Evolutionary conservation across 1,284 basidiomycete species (phyloP), one percentile per base, ranked within the genome.

Genomic region (Malassezia sympodialis): DNA sequence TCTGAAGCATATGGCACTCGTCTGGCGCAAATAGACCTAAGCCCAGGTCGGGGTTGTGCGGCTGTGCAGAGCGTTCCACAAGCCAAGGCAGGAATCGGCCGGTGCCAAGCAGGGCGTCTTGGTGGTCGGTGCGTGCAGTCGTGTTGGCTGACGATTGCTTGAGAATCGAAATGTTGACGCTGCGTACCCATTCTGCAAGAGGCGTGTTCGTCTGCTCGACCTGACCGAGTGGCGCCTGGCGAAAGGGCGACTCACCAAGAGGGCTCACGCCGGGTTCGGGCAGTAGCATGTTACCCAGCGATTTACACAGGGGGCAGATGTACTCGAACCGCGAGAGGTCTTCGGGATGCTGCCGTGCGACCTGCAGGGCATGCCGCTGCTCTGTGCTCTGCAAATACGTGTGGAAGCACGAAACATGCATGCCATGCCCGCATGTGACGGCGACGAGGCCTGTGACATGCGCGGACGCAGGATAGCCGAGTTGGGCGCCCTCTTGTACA

Each of bases 241-340:
- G 15, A 12, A 40, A 32, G 17, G 44, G 46, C 23, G 47, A 34
- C 14, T 41, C 19, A 12, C 53, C 21, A n/a, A 48, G 24, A 15
- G 42, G 35, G 15, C 51, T n/a, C 23, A 48, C 56, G 21, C 64
- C 67, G 5, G 82, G 79, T 4, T 91, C 83, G 0, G 94, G 93
- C 3, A 99, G 79, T 35, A 98, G 84, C 30, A 90, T 82, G 75
- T 98, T 99, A 10, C 93, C 91, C 0, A 98, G 79, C 64, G 87
- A 90, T 78, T 98, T 98, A 80, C 94, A 99, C n/a, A 99, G 77
- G 0, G 94, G 94, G 68, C 94, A 98, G 50, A 96, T 88, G 77
- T 86, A 98, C 75, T 99, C 94, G 72, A 87, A 87, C 40, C 94
- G 81, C 17, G 85, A 83, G 28, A 91, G 86, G 68, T 85, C 88